Base-by-base conservation (phyloP, 164 flowering plant species). In the Kalanchoe fedtschenkoi region DNA sequence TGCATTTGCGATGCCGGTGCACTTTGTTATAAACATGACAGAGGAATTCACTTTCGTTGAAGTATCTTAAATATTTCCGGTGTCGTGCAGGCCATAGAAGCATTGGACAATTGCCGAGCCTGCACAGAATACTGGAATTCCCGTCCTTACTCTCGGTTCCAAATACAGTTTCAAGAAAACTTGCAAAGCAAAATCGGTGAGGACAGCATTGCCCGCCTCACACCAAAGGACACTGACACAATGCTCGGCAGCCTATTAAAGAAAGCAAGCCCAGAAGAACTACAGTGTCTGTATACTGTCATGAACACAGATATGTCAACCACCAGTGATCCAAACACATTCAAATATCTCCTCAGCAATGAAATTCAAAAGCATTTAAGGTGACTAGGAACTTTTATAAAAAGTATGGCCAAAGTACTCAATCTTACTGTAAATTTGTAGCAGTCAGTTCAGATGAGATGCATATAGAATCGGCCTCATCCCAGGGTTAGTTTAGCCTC, bases 111-210 rank as follows among this genome's bases (percentile, higher is more conserved):
- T 21, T 76, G 72, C 66, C 84, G 81, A 47, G 76, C 82, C 17
- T 84, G 91, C 56, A 63, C 55, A 0, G 87, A 86, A 62, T 90
- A 88, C 68, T 88, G 97, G 97, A 79, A 77, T 59, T 82, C 83
- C 30, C 79, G 84, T 55, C 83, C 90, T 21, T 78, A 80, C 65
- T 84, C 83, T 21, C 76, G 83, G 59, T 78, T 86, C 41, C 77
- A 66, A 28, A 66, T 67, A 44, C 83, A 74, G 61, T 64, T 59
- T 38, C 66, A 74, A 17, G 68, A 69, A 54, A 63, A 66, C 58
- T 61, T 70, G 35, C 71, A 63, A 29, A 29, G n/a, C 37, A 38
- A 69, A 38, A 60, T 53, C 6, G 56, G 39, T 24, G 43, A 42
- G 21, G 28, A 24, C 32, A 59, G 34, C 24, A 35, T 34, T 38